Base-by-base conservation (phyloP, 768 basidiomycete genomes). In the Exidia glandulosa region DNA sequence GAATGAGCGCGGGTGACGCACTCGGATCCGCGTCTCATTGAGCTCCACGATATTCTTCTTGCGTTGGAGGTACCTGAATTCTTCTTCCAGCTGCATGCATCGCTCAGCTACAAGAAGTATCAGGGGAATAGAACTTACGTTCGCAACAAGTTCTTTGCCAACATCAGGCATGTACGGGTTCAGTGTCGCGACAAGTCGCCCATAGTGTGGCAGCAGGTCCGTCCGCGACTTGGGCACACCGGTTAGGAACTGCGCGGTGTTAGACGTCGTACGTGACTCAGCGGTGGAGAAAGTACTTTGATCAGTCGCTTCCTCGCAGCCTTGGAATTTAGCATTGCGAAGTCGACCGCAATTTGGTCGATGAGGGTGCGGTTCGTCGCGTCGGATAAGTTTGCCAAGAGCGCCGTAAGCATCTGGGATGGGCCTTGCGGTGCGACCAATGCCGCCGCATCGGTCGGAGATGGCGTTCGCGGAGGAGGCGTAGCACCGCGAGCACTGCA, bases 251-350 rank as follows among this genome's bases (percentile, higher is more conserved):
- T 94, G 64, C 27, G 30, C 25, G 41, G 33, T 33, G 31, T 45
- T 34, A 25, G 30, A 1, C n/a, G n/a, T n/a, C n/a, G n/a, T n/a
- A n/a, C n/a, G n/a, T n/a, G n/a, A n/a, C n/a, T 61, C n/a, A 29
- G n/a, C 27, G 37, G n/a, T 32, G 2, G 16, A 60, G 47, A 59
- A 61, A 66, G 41, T 63, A 94, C 94, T 81, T 86, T 94, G 64
- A 91, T 78, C 41, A 97, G 79, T 59, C 96, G 76, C 70, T 95
- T 98, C 66, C 96, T 78, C 13, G 94, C 91, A 25, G 95, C 93
- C 70, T 98, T 98, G 47, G 93, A 94, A 69, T 98, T 99, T 60
- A 99, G 76, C 67, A 94, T 92, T 0, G 93, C 91, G 70, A 99
- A 99, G 63, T 99, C 95, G 37, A 97, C 83, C 0, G 94, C 94